Conservation (phyloP, 768 basidiomycete genomes). For the Psilocybe azurescens region DNA sequence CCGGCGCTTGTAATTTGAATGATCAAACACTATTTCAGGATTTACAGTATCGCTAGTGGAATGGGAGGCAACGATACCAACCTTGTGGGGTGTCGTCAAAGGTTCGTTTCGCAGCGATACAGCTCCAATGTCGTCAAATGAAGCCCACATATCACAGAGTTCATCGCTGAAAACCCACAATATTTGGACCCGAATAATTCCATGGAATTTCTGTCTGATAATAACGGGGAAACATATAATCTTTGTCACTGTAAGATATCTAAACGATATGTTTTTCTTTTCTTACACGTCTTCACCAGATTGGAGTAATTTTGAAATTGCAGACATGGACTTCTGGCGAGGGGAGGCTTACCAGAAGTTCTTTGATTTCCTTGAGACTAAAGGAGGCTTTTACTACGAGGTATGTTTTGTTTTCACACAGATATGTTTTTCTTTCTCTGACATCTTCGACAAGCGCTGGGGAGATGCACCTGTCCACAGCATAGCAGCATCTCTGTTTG, state of each 20-base stretch:
- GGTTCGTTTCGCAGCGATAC: conserved; percentile 38
- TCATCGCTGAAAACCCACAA: conserved; percentile 65
- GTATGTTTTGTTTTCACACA: conserved; percentile 39
- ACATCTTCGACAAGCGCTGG: conserved; percentile 56
- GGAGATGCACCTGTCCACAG: conserved; percentile 83
- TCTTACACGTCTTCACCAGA: conserved; percentile 41
- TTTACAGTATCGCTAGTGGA: conserved; percentile 84
- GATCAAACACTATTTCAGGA: conserved; percentile 42
- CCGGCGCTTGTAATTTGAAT: neutral
- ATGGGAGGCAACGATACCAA: conserved; percentile 80
- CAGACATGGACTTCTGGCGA: conserved; percentile 88
- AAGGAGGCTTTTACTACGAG: conserved; percentile 94
- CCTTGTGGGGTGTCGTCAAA: conserved; percentile 78
- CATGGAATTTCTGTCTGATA: conserved; percentile 75
- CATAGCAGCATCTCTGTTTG: conserved; percentile 80
- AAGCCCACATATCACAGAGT: conserved; percentile 50
- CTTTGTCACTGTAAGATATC: conserved; percentile 63
- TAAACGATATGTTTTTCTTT: neutral
- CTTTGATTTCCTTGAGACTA: conserved; percentile 80
- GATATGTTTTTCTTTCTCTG: neutral
- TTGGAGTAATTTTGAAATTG: conserved; percentile 95
- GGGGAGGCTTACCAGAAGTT: conserved; percentile 82
- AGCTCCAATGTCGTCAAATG: conserved; percentile 6
- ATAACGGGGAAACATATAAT: conserved; percentile 69
- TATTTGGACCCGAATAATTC: conserved; percentile 68